Conservation (phyloP, 257 asterid genomes). For the Ocimum tenuiflorum region DNA sequence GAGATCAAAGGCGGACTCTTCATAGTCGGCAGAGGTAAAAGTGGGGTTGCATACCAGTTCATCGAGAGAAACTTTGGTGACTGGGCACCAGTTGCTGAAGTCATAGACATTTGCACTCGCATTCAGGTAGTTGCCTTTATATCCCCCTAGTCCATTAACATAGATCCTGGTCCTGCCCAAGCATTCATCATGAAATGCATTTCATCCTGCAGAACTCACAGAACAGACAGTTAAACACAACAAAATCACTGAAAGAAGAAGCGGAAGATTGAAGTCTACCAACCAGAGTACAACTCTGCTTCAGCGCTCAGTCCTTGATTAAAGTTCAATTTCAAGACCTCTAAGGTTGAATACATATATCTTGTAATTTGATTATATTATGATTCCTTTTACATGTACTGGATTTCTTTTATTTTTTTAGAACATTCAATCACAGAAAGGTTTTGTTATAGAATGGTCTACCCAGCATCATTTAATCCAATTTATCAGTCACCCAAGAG, state of each 20-base stretch:
- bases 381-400: not conserved
- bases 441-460: too few species aligned
- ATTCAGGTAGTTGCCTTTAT: conserved; percentile 46
- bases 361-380: not conserved
- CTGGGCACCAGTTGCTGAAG: conserved; percentile 80
- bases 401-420: not conserved
- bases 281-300: not conserved
- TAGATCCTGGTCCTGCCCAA: conserved; percentile 11
- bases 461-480: not conserved
- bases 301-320: conserved; percentile 5
- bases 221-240: conserved; percentile 10
- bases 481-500: not conserved
- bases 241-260: conserved; percentile 25
- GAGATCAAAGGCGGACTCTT: conserved; percentile 78
- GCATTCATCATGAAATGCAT: conserved; percentile 13
- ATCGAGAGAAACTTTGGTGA: conserved; percentile 82
- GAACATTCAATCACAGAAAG: not conserved
- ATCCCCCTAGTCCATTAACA: conserved; percentile 8
- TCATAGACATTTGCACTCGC: conserved; percentile 59
- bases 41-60: conserved; percentile 75
- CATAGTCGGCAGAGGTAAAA: conserved; percentile 64
- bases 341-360: not conserved
- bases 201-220: conserved; percentile 26
- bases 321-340: conserved; percentile 8
- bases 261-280: conserved; percentile 16